These are phyloP conservation scores for Monosporascus sp. DNA, from an alignment of 2,329 filamentous ascomycete genomes.

Conservation along the genomic window DNA sequence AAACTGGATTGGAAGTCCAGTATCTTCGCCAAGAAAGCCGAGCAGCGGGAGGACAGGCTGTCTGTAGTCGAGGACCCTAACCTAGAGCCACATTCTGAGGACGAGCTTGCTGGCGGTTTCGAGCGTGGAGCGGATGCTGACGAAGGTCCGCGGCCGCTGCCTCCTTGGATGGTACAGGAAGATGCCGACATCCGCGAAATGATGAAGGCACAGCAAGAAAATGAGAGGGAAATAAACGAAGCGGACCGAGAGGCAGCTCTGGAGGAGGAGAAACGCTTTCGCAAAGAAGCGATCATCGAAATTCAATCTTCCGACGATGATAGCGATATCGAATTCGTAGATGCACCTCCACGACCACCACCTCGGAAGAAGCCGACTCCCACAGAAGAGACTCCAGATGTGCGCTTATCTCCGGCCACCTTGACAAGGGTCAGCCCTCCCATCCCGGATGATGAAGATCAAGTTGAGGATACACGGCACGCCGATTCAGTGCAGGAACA, in stretches of 20 bases:
- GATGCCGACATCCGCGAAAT: conserved; percentile 61
- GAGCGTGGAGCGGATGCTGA: conserved; percentile 22
- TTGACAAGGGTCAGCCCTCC: conserved; percentile 15
- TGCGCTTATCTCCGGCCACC: conserved; percentile 14
- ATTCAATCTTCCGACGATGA: conserved; percentile 58
- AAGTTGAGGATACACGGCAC: conserved; percentile 7
- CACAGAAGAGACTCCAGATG: conserved; percentile 5
- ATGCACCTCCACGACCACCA: conserved; percentile 37
- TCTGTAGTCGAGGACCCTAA: conserved; percentile 6
- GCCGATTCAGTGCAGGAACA: conserved; percentile 13
- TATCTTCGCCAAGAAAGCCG: conserved; percentile 44
- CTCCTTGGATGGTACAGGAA: conserved; percentile 65
- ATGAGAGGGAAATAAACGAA: conserved; percentile 57
- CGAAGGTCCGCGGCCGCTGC: conserved; percentile 55
- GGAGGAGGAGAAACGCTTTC: conserved; percentile 45
- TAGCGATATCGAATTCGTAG: conserved; percentile 53
- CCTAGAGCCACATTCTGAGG: conserved; percentile 8
- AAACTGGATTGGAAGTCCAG: conserved; percentile 68
- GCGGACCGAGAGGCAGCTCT: conserved; percentile 54
- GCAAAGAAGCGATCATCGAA: conserved; percentile 50
- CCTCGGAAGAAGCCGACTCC: conserved; percentile 18
- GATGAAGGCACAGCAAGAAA: conserved; percentile 52
- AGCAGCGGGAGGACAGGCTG: conserved; percentile 18
- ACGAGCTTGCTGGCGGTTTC: conserved; percentile 33
- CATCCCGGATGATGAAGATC: conserved; percentile 6